Evolutionary conservation across 805 yeast species (phyloP), one percentile per base, ranked within the genome.

Genomic region (Candida dajiaensis): DNA sequence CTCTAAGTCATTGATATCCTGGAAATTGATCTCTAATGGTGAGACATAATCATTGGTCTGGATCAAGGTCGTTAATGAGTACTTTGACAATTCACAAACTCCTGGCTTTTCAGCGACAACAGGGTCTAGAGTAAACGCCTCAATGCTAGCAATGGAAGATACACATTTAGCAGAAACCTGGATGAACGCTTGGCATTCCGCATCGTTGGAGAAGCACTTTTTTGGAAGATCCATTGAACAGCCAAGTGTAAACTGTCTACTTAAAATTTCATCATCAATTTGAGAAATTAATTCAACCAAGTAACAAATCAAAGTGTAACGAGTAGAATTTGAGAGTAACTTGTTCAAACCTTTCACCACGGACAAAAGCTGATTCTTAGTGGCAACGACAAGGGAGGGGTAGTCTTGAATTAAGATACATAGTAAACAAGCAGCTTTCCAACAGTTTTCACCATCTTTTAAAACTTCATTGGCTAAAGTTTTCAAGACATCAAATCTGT

Each of bases 351-450:
- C n/a, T 0, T 37, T 1, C 5, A 43, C 28, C 6, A 46, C n/a
- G 25, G 26, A 38, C 9, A 38, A 13, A 7, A 38, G 18, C 11
- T 22, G 23, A 6, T 16, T 31, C 1, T 26, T 21, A 15, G 44
- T 37, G 6, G 21, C 19, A 2, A 23, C 16, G 16, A 42, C 48
- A 8, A 48, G 40, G 21, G 46, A 19, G 6, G 48, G 9, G 37
- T 57, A 59, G 37, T 59, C 61, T 38, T 53, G 56, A n/a, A 56
- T 45, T 41, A 60, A 45, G 11, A 53, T 54, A 33, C 60, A 58
- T 37, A 60, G 41, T 11, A 58, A 38, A 28, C 60, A 58, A 1
- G 56, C 49, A 3, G 59, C 63, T 44, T 58, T 60, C 64, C 64
- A 60, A 23, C 60, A 57, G 28, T 52, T 51, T 6, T 42, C 22